These are phyloP conservation scores for Decorospora gaudefroyi DNA, from an alignment of 2,329 filamentous ascomycete genomes.

Conservation along the genomic window DNA sequence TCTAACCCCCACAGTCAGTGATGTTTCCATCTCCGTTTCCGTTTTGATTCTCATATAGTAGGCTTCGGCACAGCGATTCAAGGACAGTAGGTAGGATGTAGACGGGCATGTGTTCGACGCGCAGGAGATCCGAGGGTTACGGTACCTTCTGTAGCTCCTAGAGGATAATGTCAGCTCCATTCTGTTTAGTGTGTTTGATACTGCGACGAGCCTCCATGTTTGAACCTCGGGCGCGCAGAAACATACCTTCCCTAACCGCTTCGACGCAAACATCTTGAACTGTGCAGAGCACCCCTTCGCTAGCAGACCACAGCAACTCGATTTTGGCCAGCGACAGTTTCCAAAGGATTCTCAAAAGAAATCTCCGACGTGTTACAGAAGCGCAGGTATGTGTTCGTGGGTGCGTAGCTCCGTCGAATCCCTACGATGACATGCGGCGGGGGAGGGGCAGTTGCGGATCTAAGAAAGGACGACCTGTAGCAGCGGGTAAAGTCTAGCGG, in stretches of 20 bases:
- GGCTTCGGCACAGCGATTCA: neutral
- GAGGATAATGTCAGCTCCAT: conserved; percentile 3
- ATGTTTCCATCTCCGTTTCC: neutral
- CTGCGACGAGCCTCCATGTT: neutral
- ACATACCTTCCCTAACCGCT: conserved; percentile 55
- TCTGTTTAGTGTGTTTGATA: neutral
- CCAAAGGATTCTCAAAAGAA: no score
- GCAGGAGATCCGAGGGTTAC: neutral
- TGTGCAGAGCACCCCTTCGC: no score
- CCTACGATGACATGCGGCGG: conserved; percentile 9
- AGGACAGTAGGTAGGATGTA: neutral
- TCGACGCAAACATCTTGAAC: conserved; percentile 56
- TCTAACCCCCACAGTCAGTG: conserved; percentile 43
- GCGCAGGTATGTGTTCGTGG: neutral
- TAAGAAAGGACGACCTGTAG: neutral
- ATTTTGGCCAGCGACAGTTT: no score
- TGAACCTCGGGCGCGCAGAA: neutral
- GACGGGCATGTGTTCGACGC: neutral
- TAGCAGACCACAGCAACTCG: no score
- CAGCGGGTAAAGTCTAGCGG: neutral
- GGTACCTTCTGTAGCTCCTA: conserved; percentile 33
- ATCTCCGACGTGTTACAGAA: no score
- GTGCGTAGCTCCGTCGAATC: no score
- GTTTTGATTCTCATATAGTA: neutral
- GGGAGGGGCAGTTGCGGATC: conserved; percentile 13